Conservation (phyloP, 2,329 filamentous ascomycete species). For the Apiospora hydei region DNA sequence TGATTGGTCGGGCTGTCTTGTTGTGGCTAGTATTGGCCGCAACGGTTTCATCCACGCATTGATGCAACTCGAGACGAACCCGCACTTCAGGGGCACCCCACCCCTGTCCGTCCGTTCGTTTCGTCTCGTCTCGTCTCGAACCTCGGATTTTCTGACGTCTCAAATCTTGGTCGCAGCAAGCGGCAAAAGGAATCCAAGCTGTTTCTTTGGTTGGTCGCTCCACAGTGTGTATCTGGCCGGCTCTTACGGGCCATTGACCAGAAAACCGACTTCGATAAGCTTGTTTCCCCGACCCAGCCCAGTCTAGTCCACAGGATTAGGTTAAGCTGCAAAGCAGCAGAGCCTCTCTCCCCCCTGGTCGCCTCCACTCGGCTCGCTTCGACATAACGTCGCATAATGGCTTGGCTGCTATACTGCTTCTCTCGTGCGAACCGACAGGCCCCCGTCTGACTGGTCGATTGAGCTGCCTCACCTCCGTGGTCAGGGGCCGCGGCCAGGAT, state of each 20-base stretch:
- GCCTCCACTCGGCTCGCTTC: background rate
- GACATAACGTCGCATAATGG: constrained; percentile 11
- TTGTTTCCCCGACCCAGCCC: background rate
- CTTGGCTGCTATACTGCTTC: constrained; percentile 11
- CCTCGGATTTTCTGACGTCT: constrained; percentile 16
- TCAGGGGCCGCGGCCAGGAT: constrained; percentile 8
- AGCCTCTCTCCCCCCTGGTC: background rate
- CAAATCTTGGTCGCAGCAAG: background rate
- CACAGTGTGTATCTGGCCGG: background rate
- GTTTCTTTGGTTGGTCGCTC: background rate
- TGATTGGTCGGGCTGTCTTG: background rate
- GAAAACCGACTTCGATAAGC: constrained; percentile 10
- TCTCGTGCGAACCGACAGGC: background rate
- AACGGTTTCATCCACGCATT: background rate
- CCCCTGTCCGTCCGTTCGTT: background rate
- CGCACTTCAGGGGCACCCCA: background rate
- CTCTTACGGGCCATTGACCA: background rate
- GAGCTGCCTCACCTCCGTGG: background rate
- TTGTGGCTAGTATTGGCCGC: background rate
- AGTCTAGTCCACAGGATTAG: background rate
- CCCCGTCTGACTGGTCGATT: background rate
- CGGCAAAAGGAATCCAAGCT: background rate
- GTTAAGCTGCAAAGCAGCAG: constrained; percentile 7
- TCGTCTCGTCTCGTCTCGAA: constrained; percentile 15
- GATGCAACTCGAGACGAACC: constrained; percentile 16